These are phyloP conservation scores for Diplodia mutila DNA, from an alignment of 2,329 filamentous ascomycete genomes.

Conservation along the genomic window DNA sequence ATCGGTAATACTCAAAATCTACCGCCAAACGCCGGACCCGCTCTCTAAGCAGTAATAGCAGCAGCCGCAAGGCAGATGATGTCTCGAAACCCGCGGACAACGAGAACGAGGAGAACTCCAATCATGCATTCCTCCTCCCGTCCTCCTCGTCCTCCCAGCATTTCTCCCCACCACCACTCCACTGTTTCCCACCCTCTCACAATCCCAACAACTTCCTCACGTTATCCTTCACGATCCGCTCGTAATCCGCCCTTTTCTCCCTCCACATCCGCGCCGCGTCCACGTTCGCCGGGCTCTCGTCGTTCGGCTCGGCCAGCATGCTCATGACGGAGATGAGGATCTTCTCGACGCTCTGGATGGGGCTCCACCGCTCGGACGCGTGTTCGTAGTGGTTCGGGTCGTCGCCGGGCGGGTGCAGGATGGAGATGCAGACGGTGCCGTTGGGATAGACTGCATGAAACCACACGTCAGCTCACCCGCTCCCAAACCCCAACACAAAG, in stretches of 20 bases:
- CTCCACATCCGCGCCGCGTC: constrained; percentile 89
- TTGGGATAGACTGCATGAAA: constrained; percentile 68
- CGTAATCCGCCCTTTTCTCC: constrained; percentile 78
- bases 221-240: constrained; percentile 70
- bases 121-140: background rate
- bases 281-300: constrained; percentile 93
- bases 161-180: no score
- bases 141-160: no score
- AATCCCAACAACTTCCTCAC: constrained; percentile 44
- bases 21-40: constrained; percentile 12
- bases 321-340: constrained; percentile 92
- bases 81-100: background rate
- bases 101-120: background rate
- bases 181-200: background rate
- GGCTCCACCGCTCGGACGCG: constrained; percentile 88
- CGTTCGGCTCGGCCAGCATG: constrained; percentile 89
- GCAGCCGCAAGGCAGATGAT: background rate
- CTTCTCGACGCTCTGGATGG: constrained; percentile 92
- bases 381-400: constrained; percentile 93
- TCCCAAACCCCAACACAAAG: no score
- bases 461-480: no score
- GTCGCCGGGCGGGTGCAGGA: constrained; percentile 92
- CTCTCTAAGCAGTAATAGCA: background rate
- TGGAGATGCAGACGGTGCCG: constrained; percentile 93
- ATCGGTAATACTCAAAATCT: background rate